Conservation (phyloP, 2,329 filamentous ascomycete genomes). For the Hypoxylon sp. region DNA sequence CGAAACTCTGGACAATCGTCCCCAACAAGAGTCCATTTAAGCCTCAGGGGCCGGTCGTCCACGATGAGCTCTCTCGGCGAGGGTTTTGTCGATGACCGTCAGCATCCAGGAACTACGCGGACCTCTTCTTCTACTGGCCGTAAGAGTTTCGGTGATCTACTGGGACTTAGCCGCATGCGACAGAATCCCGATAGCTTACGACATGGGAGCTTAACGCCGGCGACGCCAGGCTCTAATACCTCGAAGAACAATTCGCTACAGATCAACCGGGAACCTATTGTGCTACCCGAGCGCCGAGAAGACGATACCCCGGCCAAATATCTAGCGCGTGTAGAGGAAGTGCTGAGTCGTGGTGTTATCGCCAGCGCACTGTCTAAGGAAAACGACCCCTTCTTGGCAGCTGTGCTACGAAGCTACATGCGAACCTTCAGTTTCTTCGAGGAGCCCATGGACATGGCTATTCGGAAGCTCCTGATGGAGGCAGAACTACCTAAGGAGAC, state of each 20-base stretch:
- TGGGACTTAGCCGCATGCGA: constrained; percentile 82
- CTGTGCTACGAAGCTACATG: constrained; percentile 94
- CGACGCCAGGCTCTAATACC: constrained; percentile 75
- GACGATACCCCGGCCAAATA: constrained; percentile 93
- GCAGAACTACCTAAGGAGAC: constrained; percentile 97
- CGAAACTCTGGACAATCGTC: constrained; percentile 75
- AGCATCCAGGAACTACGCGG: constrained; percentile 75
- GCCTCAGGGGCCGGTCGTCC: constrained; percentile 82
- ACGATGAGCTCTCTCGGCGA: constrained; percentile 87
- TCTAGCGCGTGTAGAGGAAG: constrained; percentile 83
- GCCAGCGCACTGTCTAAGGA: constrained; percentile 88
- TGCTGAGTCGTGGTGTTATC: constrained; percentile 83
- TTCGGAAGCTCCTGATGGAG: constrained; percentile 95
- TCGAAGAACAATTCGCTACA: constrained; percentile 90
- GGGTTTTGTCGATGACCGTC: constrained; percentile 77
- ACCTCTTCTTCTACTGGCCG: constrained; percentile 91
- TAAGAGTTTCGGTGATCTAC: constrained; percentile 91
- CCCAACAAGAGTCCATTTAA: constrained; percentile 70
- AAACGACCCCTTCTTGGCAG: constrained; percentile 84
- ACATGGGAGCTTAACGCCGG: constrained; percentile 76
- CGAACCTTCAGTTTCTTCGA: constrained; percentile 94
- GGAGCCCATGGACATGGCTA: constrained; percentile 97
- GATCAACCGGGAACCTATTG: constrained; percentile 76
- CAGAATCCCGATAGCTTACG: constrained; percentile 82
- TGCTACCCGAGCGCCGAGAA: constrained; percentile 83